Conservation (phyloP, 2,329 filamentous ascomycete species). For the Hypoxylon sp. region DNA sequence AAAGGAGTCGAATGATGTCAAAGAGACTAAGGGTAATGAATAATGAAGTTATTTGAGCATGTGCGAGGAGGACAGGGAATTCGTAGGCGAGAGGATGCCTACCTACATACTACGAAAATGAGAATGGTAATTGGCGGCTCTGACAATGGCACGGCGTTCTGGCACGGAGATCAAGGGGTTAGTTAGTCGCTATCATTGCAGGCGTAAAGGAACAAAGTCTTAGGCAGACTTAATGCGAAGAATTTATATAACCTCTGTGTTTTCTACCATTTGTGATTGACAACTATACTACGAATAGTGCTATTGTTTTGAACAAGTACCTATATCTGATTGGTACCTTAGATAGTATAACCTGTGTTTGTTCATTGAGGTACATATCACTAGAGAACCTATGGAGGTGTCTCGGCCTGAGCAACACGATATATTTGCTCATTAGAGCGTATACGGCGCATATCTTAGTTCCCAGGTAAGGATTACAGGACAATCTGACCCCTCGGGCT, state of each 20-base stretch:
- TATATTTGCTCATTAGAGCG: too few relatives aligned
- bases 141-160: constrained; percentile 3
- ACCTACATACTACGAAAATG: constrained; percentile 5
- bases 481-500: too few relatives aligned
- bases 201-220: not conserved
- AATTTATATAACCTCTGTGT: not conserved
- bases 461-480: too few relatives aligned
- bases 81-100: not conserved
- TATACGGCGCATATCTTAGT: too few relatives aligned
- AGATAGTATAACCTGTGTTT: too few relatives aligned
- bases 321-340: too few relatives aligned
- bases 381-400: too few relatives aligned
- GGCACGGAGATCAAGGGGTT: not conserved
- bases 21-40: constrained; percentile 13
- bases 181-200: not conserved
- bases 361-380: too few relatives aligned
- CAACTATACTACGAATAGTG: too few relatives aligned
- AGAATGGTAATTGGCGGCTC: not conserved
- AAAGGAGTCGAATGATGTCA: constrained; percentile 27
- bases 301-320: too few relatives aligned
- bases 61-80: not conserved
- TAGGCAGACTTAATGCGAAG: constrained; percentile 6
- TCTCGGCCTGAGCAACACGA: too few relatives aligned
- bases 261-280: too few relatives aligned
- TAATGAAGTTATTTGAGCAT: constrained; percentile 15